Percentiles rank a stretch among this genome's conserved stretches.
These are phyloP conservation scores for Aureobasidium sp. DNA, from an alignment of 2,329 filamentous ascomycete genomes.

Conservation along the genomic window DNA sequence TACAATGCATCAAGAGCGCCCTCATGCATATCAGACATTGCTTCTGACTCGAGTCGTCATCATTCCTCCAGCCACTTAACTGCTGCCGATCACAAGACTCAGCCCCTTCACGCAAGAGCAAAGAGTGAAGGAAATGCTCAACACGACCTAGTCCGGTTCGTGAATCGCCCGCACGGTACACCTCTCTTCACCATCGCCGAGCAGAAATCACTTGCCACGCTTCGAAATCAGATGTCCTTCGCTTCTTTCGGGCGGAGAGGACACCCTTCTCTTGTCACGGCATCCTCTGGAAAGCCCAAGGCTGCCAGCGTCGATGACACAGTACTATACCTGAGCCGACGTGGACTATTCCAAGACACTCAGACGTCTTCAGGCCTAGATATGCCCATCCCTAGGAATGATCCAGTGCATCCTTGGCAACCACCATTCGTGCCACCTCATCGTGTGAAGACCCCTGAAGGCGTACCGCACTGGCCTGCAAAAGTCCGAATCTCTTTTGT, in stretches of 20 bases:
- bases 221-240: slow-evolving; percentile 27
- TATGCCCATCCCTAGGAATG: not conserved
- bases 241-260: slow-evolving; percentile 15
- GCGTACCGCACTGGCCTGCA: slow-evolving; percentile 22
- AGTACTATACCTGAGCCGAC: not conserved
- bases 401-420: not conserved
- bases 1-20: slow-evolving; percentile 8
- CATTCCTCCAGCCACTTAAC: not conserved
- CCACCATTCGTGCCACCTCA: slow-evolving; percentile 7
- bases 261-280: not conserved
- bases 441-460: slow-evolving; percentile 11
- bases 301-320: slow-evolving; percentile 2
- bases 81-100: not conserved
- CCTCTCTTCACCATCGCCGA: slow-evolving; percentile 37
- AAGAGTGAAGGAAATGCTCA: not conserved
- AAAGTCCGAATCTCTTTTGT: not conserved
- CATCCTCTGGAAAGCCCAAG: not conserved
- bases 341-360: not conserved
- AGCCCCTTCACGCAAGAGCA: not conserved
- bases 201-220: slow-evolving; percentile 32
- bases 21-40: not conserved
- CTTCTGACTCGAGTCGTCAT: not conserved
- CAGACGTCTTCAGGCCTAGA: not conserved
- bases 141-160: slow-evolving; percentile 15
- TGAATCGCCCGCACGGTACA: slow-evolving; percentile 24